Percentiles rank a stretch among this genome's conserved stretches.
Conservation (phyloP, 768 basidiomycete species). For the Zangia roseola region DNA sequence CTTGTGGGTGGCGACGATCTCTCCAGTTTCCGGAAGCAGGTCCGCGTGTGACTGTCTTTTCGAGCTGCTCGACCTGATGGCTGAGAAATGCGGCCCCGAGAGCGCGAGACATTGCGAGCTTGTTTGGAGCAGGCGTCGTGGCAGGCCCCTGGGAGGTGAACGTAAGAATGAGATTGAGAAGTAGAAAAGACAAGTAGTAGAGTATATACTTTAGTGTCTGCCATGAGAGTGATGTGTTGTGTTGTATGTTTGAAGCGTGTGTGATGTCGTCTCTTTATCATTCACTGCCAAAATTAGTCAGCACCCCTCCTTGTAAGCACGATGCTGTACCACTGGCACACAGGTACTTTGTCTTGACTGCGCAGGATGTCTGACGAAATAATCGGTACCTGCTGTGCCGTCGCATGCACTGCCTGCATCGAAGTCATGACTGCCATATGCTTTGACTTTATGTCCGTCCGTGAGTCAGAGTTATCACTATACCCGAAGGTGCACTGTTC, state of each 20-base stretch:
- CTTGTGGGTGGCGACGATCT: conserved; percentile 39
- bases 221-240: conserved; percentile 5
- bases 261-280: neutral
- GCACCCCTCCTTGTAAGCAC: conserved; percentile 1
- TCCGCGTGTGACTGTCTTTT: conserved; percentile 63
- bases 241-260: neutral
- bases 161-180: neutral
- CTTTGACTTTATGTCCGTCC: conserved; percentile 20
- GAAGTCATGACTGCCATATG: conserved; percentile 25
- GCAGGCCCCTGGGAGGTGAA: conserved; percentile 18
- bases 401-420: conserved; percentile 16
- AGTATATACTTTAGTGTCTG: conserved; percentile 19
- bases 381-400: conserved; percentile 21
- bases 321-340: too few relatives aligned
- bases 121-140: conserved; percentile 42
- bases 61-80: conserved; percentile 86
- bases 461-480: conserved; percentile 12
- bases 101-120: conserved; percentile 81
- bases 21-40: conserved; percentile 62
- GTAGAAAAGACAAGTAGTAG: neutral
- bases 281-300: conserved; percentile 11
- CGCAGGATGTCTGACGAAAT: conserved; percentile 24
- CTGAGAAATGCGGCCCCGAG: conserved; percentile 85
- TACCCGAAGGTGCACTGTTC: too few relatives aligned
- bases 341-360: too few relatives aligned